Percentiles rank a stretch among this genome's conserved stretches.
Evolutionary conservation across 169 alveolate species (phyloP).

Genomic region (Eimeria zaria): DNA sequence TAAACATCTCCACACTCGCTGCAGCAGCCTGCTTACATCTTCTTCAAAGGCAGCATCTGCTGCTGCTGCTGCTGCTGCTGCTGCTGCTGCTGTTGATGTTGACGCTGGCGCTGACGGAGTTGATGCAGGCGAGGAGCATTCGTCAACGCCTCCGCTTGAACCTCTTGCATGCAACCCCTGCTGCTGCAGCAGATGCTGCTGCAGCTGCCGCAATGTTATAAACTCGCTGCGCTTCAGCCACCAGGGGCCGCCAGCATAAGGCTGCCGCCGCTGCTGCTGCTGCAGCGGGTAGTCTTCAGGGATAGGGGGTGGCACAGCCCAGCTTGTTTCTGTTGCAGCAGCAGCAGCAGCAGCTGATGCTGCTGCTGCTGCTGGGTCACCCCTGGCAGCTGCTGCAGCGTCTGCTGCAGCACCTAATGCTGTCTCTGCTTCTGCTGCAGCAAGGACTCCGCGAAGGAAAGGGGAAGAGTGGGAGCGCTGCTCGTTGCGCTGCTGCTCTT

Average conservation of each 20-base stretch:
- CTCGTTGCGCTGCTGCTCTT: conserved; percentile 27
- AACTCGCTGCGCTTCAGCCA: conserved; percentile 85
- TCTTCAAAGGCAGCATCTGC: neutral
- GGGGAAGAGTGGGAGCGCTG: conserved; percentile 45
- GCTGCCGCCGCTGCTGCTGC: conserved; percentile 75
- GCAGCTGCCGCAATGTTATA: conserved; percentile 50
- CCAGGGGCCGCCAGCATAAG: conserved; percentile 73
- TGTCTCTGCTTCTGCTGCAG: conserved; percentile 59
- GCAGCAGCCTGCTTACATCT: conserved; percentile 36
- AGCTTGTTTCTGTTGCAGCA: neutral
- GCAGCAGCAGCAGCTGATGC: conserved; percentile 66
- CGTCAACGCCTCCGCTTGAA: conserved; percentile 4
- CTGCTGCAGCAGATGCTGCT: conserved; percentile 71
- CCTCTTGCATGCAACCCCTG: conserved; percentile 37
- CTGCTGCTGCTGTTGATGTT: neutral
- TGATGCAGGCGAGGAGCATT: neutral
- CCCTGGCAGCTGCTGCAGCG: conserved; percentile 22
- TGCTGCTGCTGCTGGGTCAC: conserved; percentile 53
- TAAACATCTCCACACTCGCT: conserved; percentile 51
- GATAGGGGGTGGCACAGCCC: conserved; percentile 65
- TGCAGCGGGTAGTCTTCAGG: conserved; percentile 67
- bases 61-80: conserved; percentile 21
- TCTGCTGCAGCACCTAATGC: conserved; percentile 57
- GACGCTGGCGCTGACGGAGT: too few species aligned
- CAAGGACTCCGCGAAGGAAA: conserved; percentile 13